Percentiles rank a stretch among this genome's conserved stretches.
Conservation (phyloP, 306 rosid genomes). For the Trifolium dubium region DNA sequence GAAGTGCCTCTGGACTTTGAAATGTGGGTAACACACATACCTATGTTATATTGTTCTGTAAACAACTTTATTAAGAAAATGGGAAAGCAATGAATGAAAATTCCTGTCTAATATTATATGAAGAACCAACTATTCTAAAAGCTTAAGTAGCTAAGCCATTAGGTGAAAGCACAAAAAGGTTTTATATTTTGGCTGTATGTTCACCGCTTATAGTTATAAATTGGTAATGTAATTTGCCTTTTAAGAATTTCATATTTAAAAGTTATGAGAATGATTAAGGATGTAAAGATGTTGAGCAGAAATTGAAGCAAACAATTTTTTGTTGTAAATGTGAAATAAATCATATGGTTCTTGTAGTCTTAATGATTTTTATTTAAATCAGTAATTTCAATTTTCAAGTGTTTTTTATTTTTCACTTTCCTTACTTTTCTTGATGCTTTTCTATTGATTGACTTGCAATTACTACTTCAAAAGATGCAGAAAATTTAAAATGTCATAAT, state of each 20-base stretch:
- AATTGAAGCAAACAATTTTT: background rate
- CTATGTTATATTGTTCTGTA: background rate
- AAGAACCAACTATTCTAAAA: background rate
- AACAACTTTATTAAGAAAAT: background rate
- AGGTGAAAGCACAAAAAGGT: slow-evolving; percentile 1
- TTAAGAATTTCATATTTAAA: background rate
- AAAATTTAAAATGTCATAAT: background rate
- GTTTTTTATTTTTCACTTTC: too few species aligned
- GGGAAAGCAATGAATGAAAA: background rate
- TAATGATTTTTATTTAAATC: background rate
- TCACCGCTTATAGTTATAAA: background rate
- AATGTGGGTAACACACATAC: background rate
- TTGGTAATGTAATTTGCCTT: background rate
- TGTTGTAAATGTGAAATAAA: slow-evolving; percentile 4
- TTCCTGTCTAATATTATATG: background rate
- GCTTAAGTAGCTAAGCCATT: background rate
- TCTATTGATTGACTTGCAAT: background rate
- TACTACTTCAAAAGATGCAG: background rate
- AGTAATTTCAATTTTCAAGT: too few species aligned
- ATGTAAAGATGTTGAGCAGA: background rate
- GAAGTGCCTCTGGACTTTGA: slow-evolving; percentile 4
- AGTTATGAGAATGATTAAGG: background rate
- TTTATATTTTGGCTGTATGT: background rate
- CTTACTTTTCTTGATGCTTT: background rate
- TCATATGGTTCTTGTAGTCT: slow-evolving; percentile 1